Base-by-base conservation (phyloP, 495 filamentous ascomycete genomes). In the Parmelia sp. region DNA sequence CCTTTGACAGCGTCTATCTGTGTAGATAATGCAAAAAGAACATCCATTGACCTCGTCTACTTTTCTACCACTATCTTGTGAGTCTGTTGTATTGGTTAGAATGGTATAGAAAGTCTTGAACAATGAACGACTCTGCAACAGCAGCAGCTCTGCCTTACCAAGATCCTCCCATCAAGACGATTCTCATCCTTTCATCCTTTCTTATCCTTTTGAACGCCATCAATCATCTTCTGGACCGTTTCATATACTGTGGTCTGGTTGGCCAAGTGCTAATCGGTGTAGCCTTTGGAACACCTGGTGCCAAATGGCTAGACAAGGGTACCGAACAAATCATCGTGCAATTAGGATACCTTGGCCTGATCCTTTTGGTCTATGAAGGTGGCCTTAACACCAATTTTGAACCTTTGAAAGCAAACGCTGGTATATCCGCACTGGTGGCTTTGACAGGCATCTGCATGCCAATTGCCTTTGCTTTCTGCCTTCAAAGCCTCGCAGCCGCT, bases 211-310 rank as follows among this genome's bases (percentile, higher is more conserved):
- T 91, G 31, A 90, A 90, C 68, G 37, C 83, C 15, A 67, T 80
- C 51, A 84, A 86, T 65, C 74, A 77, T 63, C 57, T 79, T 11
- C 78, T 92, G 19, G 84, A 91, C 70, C 80, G 75, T 37, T 65
- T 85, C 0, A 63, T 91, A 0, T 89, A 84, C 71, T 91, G 89
- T 66, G 87, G 88, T 0, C 78, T 93, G 6, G 78, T 92, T 58
- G 89, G 90, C 0, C 86, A 93, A 68, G 80, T 93, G 25, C 74
- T 93, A 23, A 72, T 92, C 33, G 90, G 90, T 35, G 78, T 90
- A 5, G 77, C 85, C 36, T 93, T 84, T 79, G 87, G 90, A 33
- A 79, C 79, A 0, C 88, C 88, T 0, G 80, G 85, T 0, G 72
- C 74, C 35, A 78, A 83, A 68, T 85, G 81, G 80, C 74, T 88